Evolutionary conservation across 192 early-diverging fungal genomes (phyloP).

Genomic region (Coemansia sp.): DNA sequence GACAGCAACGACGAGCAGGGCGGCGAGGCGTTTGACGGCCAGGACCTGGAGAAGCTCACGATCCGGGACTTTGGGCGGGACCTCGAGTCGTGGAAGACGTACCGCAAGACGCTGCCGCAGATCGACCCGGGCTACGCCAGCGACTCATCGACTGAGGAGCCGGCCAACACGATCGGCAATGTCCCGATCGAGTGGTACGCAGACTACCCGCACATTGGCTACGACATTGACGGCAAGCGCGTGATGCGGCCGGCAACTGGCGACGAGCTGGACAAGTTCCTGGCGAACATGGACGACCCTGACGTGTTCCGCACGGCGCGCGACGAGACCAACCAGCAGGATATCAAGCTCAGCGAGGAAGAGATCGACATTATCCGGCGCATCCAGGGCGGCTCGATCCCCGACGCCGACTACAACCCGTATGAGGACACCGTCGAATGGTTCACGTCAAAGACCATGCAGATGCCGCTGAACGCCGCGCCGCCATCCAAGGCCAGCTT

Average conservation of each 20-base stretch:
- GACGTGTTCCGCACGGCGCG: conserved; percentile 84
- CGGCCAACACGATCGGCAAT: conserved; percentile 89
- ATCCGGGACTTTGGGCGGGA: conserved; percentile 46
- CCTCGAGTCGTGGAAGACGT: conserved; percentile 37
- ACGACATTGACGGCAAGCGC: conserved; percentile 90
- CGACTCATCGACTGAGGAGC: conserved; percentile 89
- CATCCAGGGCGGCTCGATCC: conserved; percentile 74
- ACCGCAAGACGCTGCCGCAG: conserved; percentile 66
- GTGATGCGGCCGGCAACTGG: conserved; percentile 81
- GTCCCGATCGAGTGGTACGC: conserved; percentile 98
- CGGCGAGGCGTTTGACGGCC: conserved; percentile 42
- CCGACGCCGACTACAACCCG: conserved; percentile 82
- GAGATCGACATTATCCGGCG: conserved; percentile 93
- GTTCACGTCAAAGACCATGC: conserved; percentile 81
- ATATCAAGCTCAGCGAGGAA: conserved; percentile 80
- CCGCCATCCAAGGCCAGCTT: conserved; percentile 95
- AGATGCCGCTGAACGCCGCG: conserved; percentile 80
- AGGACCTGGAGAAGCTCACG: conserved; percentile 39
- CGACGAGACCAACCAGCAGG: conserved; percentile 73
- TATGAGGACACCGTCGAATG: conserved; percentile 94
- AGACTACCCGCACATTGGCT: conserved; percentile 95
- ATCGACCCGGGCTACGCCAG: conserved; percentile 92
- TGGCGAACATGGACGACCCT: conserved; percentile 88
- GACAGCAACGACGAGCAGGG: conserved; percentile 51
- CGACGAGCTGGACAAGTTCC: conserved; percentile 92